Conservation (phyloP, 202 grass and related monocot species). For the Dendrocalamus latiflorus region DNA sequence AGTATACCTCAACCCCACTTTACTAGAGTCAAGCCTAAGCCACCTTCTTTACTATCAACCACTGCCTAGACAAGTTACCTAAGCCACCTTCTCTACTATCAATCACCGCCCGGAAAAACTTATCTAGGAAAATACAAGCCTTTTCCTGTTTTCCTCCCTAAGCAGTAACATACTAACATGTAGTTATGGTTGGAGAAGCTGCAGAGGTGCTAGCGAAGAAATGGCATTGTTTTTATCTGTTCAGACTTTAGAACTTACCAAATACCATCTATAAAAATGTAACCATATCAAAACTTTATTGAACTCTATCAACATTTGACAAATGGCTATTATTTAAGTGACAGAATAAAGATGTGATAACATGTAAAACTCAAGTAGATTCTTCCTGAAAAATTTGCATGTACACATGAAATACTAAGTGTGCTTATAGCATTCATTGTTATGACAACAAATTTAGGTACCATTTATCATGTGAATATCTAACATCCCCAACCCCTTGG, state of each 20-base stretch:
- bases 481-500: neutral
- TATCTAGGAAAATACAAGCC: neutral
- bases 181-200: too few relatives aligned
- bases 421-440: neutral
- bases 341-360: neutral
- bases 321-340: conserved; percentile 9
- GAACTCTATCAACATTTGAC: too few relatives aligned
- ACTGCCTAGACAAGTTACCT: too few relatives aligned
- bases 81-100: neutral
- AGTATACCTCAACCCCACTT: neutral
- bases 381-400: neutral
- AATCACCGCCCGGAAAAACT: neutral
- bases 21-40: too few relatives aligned
- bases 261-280: conserved; percentile 8
- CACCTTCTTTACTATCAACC: too few relatives aligned
- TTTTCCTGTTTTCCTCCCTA: neutral
- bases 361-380: neutral
- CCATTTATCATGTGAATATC: neutral
- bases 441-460: neutral
- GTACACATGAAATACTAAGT: neutral
- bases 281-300: neutral
- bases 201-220: conserved; percentile 5
- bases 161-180: too few relatives aligned
- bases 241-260: neutral
- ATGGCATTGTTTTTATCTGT: neutral